Evolutionary conservation across 75 land plant genomes (phyloP), one percentile per base, ranked within the genome.

Genomic region (Larix kaempferi): DNA sequence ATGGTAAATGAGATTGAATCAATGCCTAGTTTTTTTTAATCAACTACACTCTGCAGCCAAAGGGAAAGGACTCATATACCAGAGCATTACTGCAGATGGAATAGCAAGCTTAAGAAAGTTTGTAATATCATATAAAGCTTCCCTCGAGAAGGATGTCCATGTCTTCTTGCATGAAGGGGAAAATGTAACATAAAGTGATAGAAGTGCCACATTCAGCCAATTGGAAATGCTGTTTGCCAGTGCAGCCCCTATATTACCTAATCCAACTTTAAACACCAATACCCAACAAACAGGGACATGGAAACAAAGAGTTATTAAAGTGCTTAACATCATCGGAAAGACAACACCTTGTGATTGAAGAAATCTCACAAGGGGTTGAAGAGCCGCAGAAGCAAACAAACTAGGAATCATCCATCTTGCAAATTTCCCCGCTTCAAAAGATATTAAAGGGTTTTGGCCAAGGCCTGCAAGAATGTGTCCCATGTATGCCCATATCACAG

Each of bases 201-300:
- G 67, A 3, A 85, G 58, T 52, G 41, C 19, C 54, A 86, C 89
- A 85, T 89, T 93, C 21, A 83, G 56, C 96, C 92, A 95, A 54
- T 83, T 82, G 11, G 94, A 93, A 8, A 91, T 81, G 57, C 84
- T 74, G 55, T 79, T 88, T 14, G 94, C 86, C 35, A 93, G 23
- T 0, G 98, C 96, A n/a, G 98, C 96, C 23, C 98, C 98, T 82
- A 44, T 82, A 79, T 54, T 80, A 25, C 96, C 98, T 19, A 95
- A 74, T 3, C 91, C 91, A 57, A 81, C 79, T 78, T 89, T 89
- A 69, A 79, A 88, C 21, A 95, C 88, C 63, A 93, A 29, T 25
- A 75, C 3, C 91, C 92, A 95, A 54, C 92, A 93, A 10, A 93
- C 52, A 1, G 88, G 82, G 11, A 91, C 23, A 56, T 95, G 98